Conservation (phyloP, 169 alveolate species). For the Plasmodium fragile region DNA sequence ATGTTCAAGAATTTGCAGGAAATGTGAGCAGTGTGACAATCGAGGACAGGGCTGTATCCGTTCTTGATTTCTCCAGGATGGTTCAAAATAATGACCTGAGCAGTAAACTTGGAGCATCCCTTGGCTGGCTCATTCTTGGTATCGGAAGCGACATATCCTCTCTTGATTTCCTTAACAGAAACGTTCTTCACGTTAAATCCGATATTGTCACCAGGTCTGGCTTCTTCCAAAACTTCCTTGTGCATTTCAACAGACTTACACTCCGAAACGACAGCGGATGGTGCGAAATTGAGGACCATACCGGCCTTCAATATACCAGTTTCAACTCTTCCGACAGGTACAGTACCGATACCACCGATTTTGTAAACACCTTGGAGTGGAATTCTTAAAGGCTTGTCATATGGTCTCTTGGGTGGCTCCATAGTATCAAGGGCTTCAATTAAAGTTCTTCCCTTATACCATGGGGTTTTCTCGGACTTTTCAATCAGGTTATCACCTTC, state of each 20-base stretch:
- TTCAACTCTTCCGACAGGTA: conserved; percentile 99
- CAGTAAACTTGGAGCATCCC: conserved; percentile 94
- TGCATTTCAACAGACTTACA: conserved; percentile 99
- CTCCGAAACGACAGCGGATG: conserved; percentile 96
- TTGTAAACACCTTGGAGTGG: conserved; percentile 98
- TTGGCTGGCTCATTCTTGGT: conserved; percentile 98
- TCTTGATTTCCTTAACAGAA: conserved; percentile 95
- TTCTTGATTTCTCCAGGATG: conserved; percentile 98
- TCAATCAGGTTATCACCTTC: conserved; percentile 98
- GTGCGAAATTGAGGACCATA: conserved; percentile 93
- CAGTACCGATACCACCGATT: conserved; percentile 99
- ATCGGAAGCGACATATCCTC: conserved; percentile 98
- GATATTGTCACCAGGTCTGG: conserved; percentile 99
- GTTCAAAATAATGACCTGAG: conserved; percentile 96
- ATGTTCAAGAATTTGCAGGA: conserved; percentile 97
- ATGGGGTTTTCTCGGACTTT: conserved; percentile 95
- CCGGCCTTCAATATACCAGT: conserved; percentile 95
- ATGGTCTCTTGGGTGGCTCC: conserved; percentile 98
- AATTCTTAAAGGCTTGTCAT: conserved; percentile 97
- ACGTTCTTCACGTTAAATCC: conserved; percentile 98
- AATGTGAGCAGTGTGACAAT: conserved; percentile 98
- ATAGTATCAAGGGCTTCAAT: conserved; percentile 96
- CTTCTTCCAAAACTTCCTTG: conserved; percentile 96
- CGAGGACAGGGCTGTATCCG: conserved; percentile 98
- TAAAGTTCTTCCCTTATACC: conserved; percentile 98